These are phyloP conservation scores for Talaromyces stipitatus DNA, from an alignment of 495 filamentous ascomycete genomes.

Conservation along the genomic window DNA sequence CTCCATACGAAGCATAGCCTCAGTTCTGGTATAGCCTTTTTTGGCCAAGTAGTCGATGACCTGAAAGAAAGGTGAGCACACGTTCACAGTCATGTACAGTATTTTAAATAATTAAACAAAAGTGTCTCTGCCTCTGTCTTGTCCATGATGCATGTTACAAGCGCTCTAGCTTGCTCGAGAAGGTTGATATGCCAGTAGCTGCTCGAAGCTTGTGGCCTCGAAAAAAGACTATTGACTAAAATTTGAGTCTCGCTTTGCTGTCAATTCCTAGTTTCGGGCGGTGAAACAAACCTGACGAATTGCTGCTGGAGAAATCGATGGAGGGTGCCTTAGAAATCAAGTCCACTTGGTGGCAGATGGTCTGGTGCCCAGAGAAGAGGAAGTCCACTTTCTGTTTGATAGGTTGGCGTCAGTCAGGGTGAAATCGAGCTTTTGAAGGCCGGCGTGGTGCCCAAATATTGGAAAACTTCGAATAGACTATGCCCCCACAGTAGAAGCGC, in stretches of 20 bases:
- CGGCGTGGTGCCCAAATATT: no score
- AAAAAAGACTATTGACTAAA: not conserved
- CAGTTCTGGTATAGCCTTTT: constrained; percentile 89
- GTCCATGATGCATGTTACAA: not conserved
- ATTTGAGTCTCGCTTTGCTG: not conserved
- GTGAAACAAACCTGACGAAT: not conserved
- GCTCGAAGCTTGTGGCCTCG: not conserved
- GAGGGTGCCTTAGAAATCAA: not conserved
- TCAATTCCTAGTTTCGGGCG: not conserved
- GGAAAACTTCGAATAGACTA: no score
- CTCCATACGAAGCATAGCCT: constrained; percentile 87
- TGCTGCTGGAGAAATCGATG: not conserved
- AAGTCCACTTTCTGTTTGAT: no score
- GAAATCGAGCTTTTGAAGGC: no score
- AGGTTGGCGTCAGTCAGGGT: no score
- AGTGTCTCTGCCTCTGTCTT: not conserved
- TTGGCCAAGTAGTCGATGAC: constrained; percentile 95
- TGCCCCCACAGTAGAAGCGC: no score
- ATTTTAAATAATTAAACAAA: constrained; percentile 4
- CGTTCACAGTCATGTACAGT: not conserved
- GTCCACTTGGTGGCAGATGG: not conserved
- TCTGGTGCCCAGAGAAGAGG: not conserved
- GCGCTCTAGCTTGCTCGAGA: not conserved
- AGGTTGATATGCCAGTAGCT: not conserved
- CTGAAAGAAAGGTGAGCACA: constrained; percentile 31